A percentile compares a stretch with the other conserved stretches of the same genome.
Evolutionary conservation across 2,329 filamentous ascomycete species (phyloP).

Genomic region (Monosporascus sp.): DNA sequence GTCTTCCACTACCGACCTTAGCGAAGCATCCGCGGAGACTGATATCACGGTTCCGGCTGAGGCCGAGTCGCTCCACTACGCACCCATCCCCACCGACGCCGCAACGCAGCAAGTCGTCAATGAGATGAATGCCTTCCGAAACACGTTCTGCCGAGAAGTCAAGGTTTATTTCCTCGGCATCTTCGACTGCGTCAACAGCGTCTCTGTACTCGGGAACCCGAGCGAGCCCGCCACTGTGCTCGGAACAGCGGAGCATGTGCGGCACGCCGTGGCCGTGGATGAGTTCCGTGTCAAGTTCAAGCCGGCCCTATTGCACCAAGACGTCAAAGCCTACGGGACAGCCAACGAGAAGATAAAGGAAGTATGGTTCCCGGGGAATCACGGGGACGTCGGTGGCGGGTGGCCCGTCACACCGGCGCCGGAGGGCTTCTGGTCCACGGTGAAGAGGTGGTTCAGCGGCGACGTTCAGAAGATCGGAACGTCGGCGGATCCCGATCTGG

Average conservation of each 20-base stretch:
- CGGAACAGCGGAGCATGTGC: conserved; percentile 40
- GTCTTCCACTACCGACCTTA: conserved; percentile 10
- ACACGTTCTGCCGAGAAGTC: conserved; percentile 44
- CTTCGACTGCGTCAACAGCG: conserved; percentile 51
- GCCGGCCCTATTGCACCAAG: conserved; percentile 41
- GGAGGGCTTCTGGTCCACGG: conserved; percentile 27
- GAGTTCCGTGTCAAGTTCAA: conserved; percentile 53
- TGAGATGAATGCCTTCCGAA: conserved; percentile 40
- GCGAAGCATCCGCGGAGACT: conserved; percentile 8
- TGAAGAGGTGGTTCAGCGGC: conserved; percentile 33
- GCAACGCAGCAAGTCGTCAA: conserved; percentile 18
- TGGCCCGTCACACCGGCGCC: conserved; percentile 34
- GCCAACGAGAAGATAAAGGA: conserved; percentile 41
- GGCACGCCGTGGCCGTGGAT: conserved; percentile 49
- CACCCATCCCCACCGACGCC: neutral
- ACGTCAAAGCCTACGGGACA: conserved; percentile 24
- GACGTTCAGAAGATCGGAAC: conserved; percentile 26
- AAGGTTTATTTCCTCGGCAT: conserved; percentile 51
- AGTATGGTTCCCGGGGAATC: conserved; percentile 52
- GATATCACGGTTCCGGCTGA: neutral
- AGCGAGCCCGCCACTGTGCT: conserved; percentile 32
- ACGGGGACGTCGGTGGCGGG: conserved; percentile 50
- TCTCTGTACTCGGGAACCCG: conserved; percentile 37
- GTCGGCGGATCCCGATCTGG: conserved; percentile 24
- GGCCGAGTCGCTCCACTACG: neutral